Evolutionary conservation across 805 yeast species (phyloP).

Genomic region (Ogataea pini): DNA sequence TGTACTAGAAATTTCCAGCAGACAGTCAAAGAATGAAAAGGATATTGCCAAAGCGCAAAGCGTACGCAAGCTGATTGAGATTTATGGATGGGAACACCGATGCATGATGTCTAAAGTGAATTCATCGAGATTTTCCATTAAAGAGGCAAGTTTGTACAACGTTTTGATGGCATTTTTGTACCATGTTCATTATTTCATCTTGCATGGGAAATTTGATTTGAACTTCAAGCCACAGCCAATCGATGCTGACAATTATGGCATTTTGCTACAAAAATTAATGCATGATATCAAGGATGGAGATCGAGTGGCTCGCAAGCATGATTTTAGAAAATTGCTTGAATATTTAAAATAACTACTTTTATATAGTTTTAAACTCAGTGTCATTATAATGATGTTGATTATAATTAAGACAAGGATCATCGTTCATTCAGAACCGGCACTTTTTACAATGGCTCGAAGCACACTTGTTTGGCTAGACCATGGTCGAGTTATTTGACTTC

Average conservation of each 20-base stretch:
- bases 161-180: conserved; percentile 29
- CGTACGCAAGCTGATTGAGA: conserved; percentile 32
- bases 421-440: too few relatives aligned
- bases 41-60: conserved; percentile 32
- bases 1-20: conserved; percentile 31
- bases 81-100: conserved; percentile 34
- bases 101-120: conserved; percentile 28
- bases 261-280: conserved; percentile 32
- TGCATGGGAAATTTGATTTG: conserved; percentile 26
- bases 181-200: conserved; percentile 31
- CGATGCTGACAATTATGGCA: conserved; percentile 30
- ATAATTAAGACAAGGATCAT: too few relatives aligned
- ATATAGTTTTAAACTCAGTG: background rate
- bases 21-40: conserved; percentile 24
- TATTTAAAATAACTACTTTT: background rate
- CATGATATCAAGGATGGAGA: conserved; percentile 25
- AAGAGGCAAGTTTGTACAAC: conserved; percentile 26
- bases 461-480: too few relatives aligned
- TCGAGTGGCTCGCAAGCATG: conserved; percentile 13
- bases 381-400: too few relatives aligned
- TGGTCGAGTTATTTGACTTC: too few relatives aligned
- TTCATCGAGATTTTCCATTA: conserved; percentile 23
- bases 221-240: conserved; percentile 21
- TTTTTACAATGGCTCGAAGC: too few relatives aligned
- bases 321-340: conserved; percentile 14